phyloP scores from a whole-genome alignment of 2,329 filamentous ascomycete species.

The Penicillium janthinellum region DNA sequence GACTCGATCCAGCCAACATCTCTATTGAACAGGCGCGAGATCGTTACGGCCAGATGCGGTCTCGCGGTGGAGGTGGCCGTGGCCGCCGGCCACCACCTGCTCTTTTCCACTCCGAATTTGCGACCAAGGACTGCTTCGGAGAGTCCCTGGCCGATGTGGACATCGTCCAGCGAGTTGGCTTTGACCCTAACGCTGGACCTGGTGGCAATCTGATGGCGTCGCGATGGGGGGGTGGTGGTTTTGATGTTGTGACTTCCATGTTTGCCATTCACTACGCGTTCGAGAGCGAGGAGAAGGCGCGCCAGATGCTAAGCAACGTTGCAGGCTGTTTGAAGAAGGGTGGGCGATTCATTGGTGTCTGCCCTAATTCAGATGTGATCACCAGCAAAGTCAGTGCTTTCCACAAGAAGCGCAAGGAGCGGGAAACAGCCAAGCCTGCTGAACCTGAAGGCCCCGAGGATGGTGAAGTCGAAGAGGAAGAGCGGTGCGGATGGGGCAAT shows the following conservation, averaged over 20 bases:
- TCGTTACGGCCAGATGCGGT: conserved; percentile 73
- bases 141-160: conserved; percentile 79
- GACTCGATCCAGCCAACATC: conserved; percentile 87
- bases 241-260: conserved; percentile 98
- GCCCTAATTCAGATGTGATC: conserved; percentile 94
- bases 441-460: conserved; percentile 42
- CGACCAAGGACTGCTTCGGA: conserved; percentile 89
- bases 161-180: conserved; percentile 83
- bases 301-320: conserved; percentile 91
- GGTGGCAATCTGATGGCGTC: conserved; percentile 58
- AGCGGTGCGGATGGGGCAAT: conserved; percentile 83
- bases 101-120: conserved; percentile 83
- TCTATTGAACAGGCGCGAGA: conserved; percentile 89
- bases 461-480: conserved; percentile 60
- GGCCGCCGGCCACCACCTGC: conserved; percentile 56
- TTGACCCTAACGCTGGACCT: conserved; percentile 70
- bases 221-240: conserved; percentile 72
- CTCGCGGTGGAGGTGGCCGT: conserved; percentile 57
- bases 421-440: conserved; percentile 44
- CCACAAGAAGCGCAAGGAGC: conserved; percentile 61
- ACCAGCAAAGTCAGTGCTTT: conserved; percentile 75
- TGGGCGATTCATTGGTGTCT: conserved; percentile 89
- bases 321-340: conserved; percentile 89
- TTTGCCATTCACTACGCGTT: conserved; percentile 99
- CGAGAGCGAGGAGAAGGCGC: conserved; percentile 84